phyloP scores from a whole-genome alignment of 2,329 filamentous ascomycete genomes.

The Colletotrichum liriopes region DNA sequence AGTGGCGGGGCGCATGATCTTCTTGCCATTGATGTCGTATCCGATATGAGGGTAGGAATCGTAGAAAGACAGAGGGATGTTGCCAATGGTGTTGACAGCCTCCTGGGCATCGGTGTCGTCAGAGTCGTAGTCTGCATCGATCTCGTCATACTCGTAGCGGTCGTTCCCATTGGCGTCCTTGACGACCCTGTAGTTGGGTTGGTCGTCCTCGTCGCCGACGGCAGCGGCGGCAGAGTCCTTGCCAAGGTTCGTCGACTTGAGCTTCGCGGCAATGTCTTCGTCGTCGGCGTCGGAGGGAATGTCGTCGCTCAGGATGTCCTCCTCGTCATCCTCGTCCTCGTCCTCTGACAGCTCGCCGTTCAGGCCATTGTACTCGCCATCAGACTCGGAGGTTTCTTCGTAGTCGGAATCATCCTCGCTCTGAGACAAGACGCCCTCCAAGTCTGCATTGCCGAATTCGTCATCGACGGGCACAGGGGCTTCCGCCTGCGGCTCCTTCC shows the following conservation, averaged over 20 bases:
- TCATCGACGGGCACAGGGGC: slow-evolving; percentile 71
- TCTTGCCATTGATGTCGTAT: slow-evolving; percentile 99
- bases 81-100: slow-evolving; percentile 90
- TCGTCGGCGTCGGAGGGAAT: slow-evolving; percentile 59
- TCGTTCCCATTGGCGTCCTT: slow-evolving; percentile 92
- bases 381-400: slow-evolving; percentile 58
- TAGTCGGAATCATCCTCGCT: slow-evolving; percentile 72
- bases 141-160: slow-evolving; percentile 93
- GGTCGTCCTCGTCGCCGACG: slow-evolving; percentile 55
- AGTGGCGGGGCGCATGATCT: slow-evolving; percentile 94
- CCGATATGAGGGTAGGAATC: slow-evolving; percentile 98
- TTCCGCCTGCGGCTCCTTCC: slow-evolving; percentile 74
- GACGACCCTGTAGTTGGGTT: slow-evolving; percentile 69
- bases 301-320: slow-evolving; percentile 58
- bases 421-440: slow-evolving; percentile 71
- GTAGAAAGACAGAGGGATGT: slow-evolving; percentile 96
- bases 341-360: slow-evolving; percentile 60
- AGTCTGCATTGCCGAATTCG: slow-evolving; percentile 69
- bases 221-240: slow-evolving; percentile 49
- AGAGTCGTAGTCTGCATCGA: slow-evolving; percentile 95
- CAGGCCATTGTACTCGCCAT: slow-evolving; percentile 51
- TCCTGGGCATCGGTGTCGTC: slow-evolving; percentile 91
- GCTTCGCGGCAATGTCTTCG: slow-evolving; percentile 54
- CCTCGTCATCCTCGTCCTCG: slow-evolving; percentile 56
- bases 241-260: slow-evolving; percentile 45